phyloP scores from a whole-genome alignment of 1,139 yeast species.

The Diutina rugosa region DNA sequence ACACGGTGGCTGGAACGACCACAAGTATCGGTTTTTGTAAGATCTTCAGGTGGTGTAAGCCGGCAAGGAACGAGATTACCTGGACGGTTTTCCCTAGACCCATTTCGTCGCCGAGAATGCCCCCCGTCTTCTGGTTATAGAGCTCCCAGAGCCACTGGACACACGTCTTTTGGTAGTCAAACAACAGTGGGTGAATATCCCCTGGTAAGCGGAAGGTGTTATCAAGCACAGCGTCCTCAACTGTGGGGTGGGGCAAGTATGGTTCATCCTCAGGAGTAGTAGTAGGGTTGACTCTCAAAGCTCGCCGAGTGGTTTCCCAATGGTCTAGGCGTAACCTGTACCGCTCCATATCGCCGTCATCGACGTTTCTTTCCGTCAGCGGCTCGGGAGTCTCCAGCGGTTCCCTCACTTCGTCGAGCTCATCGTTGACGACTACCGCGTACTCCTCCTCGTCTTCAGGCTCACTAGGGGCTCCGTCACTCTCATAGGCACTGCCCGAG shows the following conservation, averaged over 20 bases:
- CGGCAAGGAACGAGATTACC: conserved; percentile 79
- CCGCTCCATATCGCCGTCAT: neutral
- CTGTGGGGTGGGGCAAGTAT: conserved; percentile 58
- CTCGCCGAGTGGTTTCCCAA: neutral
- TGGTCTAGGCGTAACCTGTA: neutral
- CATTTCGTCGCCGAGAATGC: conserved; percentile 96
- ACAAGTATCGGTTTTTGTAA: conserved; percentile 68
- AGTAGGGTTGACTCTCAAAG: neutral
- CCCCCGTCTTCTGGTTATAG: conserved; percentile 79
- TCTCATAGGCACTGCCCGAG: conserved; percentile 13
- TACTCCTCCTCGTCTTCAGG: conserved; percentile 6
- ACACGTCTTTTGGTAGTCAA: conserved; percentile 90
- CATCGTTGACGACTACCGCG: conserved; percentile 5
- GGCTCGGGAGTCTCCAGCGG: neutral
- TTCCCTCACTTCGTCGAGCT: conserved; percentile 6
- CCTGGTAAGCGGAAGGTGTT: conserved; percentile 72
- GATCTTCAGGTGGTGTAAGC: conserved; percentile 69
- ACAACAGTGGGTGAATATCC: conserved; percentile 73
- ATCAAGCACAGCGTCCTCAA: conserved; percentile 64
- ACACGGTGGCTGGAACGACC: conserved; percentile 94
- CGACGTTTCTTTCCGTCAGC: conserved; percentile 3
- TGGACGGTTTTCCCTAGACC: conserved; percentile 95
- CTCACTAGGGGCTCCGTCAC: conserved; percentile 6
- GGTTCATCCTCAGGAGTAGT: neutral
- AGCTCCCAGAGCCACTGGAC: conserved; percentile 76